Percentiles rank a stretch among this genome's conserved stretches.
These are phyloP conservation scores for Telfairia occidentalis DNA, from an alignment of 331 rosid genomes.

Conservation along the genomic window DNA sequence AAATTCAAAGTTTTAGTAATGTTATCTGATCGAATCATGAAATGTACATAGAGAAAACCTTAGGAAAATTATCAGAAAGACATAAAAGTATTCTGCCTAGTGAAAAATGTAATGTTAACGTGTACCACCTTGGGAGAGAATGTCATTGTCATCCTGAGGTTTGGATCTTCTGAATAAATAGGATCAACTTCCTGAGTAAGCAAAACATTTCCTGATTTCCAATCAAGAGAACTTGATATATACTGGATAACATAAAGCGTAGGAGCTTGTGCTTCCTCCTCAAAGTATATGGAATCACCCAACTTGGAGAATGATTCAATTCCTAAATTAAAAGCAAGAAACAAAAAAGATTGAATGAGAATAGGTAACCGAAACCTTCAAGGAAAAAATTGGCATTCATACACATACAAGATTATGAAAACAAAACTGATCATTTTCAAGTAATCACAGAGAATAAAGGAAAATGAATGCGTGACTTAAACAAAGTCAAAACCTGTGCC, in stretches of 20 bases:
- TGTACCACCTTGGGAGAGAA: constrained; percentile 35
- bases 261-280: constrained; percentile 45
- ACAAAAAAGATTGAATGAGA: not conserved
- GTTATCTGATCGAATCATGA: not conserved
- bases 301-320: constrained; percentile 79
- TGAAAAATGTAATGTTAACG: not conserved
- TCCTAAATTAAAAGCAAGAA: constrained; percentile 22
- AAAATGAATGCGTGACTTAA: not conserved
- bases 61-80: not conserved
- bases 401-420: not conserved
- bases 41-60: not conserved
- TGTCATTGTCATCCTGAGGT: constrained; percentile 37
- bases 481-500: constrained; percentile 58
- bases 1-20: not conserved
- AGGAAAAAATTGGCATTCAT: not conserved
- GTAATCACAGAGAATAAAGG: not conserved
- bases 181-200: constrained; percentile 46
- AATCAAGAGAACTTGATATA: constrained; percentile 59
- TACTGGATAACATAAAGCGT: constrained; percentile 64
- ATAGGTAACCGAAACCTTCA: not conserved
- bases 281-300: constrained; percentile 89
- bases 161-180: constrained; percentile 50
- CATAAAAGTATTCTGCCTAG: not conserved
- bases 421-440: not conserved
- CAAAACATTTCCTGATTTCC: constrained; percentile 51